Base-by-base conservation (phyloP, 768 basidiomycete genomes). In the Kwoniella sp. region DNA sequence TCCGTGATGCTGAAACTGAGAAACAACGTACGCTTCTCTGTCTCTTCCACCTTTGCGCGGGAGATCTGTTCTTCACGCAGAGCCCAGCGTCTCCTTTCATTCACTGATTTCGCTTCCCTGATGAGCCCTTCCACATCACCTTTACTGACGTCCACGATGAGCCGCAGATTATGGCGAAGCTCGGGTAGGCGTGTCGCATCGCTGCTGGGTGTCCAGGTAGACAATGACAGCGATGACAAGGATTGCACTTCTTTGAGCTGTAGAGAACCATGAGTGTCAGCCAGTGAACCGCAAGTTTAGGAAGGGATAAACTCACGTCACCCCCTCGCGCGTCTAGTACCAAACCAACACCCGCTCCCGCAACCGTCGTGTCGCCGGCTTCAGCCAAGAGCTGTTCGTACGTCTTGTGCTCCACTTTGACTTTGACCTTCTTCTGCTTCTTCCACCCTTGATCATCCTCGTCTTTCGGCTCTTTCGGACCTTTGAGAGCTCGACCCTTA, bases 291-390 rank as follows among this genome's bases (percentile, higher is more conserved):
- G 10, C 19, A 19, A 66, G 24, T 48, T 48, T 65, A 50, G 5
- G 33, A 33, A 13, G 33, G 33, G 5, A 33, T 6, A 33, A 24
- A 84, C 89, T 62, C 78, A 94, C 92, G 67, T 90, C 90, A 60
- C 91, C 90, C 26, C 96, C 92, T 21, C 92, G 90, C 19, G 94
- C 91, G 80, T 99, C 96, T 61, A 97, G 91, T 40, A 99, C 93
- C 72, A 88, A 86, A 1, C 93, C 96, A 52, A 93, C 77, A 7
- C 87, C 86, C 2, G 58, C 22, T 1, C 86, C 72, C 36, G 62
- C 21, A 1, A 49, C 60, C 2, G 81, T 70, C 2, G 74, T 68
- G 36, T 88, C 86, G 0, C 89, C 91, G 24, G 91, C 88, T 76
- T 95, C 92, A 1, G 90, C 89, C 55, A 99, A 78, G 58, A 98